Evolutionary conservation across 176 grass and related monocot species (phyloP), one percentile per base, ranked within the genome.

Genomic region (Cenchrus americanus): DNA sequence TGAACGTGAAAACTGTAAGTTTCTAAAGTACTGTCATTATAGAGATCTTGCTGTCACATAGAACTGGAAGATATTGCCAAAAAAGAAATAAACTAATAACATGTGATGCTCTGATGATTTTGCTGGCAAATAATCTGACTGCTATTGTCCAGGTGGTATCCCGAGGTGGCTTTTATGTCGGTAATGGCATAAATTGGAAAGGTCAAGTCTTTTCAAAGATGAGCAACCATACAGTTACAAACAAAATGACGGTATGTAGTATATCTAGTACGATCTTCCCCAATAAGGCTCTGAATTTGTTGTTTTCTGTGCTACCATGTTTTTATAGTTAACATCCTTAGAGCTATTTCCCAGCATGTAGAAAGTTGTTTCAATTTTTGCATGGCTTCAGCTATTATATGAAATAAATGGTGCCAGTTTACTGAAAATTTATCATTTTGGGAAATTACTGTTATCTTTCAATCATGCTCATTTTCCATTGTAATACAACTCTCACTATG

Each of bases 111-210:
- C 2, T 37, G 60, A 86, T 82, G 23, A 62, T 83, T 74, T 75
- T 24, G 5, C 14, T 83, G 62, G 46, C 10, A 79, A 55, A 66
- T 67, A 55, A 62, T 68, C 14, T 79, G 32, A 64, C 44, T 48
- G 10, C 59, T 40, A 75, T 66, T 19, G 18, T 87, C 69, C 85
- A 95, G 90, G 93, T 95, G 19, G 93, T 95, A 78, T 95, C 88
- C 71, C 85, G 90, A 73, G 93, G 93, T 73, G 93, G 93, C 47
- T 95, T 95, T 83, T 92, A 95, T 83, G 82, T 95, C n/a, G 90
- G 93, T 44, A 95, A 95, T 1, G 90, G 93, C 75, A 95, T 95
- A 88, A 95, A 95, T 47, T 92, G 93, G 93, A 95, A 90, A 95
- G 93, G 93, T 59, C 90, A 95, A 90, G 79, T 95, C 69, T 95